Conservation (phyloP, 2,329 filamentous ascomycete genomes). For the Tolypocladium ovalisporum region DNA sequence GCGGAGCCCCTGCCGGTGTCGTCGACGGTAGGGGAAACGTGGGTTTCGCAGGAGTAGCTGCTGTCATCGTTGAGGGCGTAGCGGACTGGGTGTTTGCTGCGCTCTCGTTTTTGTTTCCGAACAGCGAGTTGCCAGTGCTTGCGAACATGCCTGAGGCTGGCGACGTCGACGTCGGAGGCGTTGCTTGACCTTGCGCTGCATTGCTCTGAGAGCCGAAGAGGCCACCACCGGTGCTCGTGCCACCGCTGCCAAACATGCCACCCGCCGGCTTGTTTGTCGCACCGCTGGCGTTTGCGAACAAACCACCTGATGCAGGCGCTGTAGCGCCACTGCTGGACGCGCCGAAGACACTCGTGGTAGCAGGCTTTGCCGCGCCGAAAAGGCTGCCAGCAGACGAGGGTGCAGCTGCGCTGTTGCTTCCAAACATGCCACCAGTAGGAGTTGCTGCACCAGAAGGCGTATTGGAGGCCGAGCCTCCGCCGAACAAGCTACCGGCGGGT, state of each 20-base stretch:
- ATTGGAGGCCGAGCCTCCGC: slow-evolving; percentile 5
- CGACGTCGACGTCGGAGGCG: slow-evolving; percentile 13
- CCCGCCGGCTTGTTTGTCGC: slow-evolving; percentile 13
- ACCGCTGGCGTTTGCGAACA: slow-evolving; percentile 7
- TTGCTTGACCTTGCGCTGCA: slow-evolving; percentile 7
- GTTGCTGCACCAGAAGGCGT: slow-evolving; percentile 7
- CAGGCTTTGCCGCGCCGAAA: slow-evolving; percentile 7
- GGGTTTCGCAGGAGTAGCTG: slow-evolving; percentile 33
- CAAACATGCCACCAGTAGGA: slow-evolving; percentile 9
- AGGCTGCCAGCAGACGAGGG: slow-evolving; percentile 1
- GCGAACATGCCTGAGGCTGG: slow-evolving; percentile 20
- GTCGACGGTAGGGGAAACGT: slow-evolving; percentile 38
- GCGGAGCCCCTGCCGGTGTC: slow-evolving; percentile 36
- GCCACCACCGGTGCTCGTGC: slow-evolving; percentile 3
- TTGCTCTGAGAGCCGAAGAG: slow-evolving; percentile 7
- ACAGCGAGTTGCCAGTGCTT: slow-evolving; percentile 13
- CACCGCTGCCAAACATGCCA: slow-evolving; percentile 12
- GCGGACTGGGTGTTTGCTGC: slow-evolving; percentile 4
- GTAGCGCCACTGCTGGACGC: slow-evolving; percentile 5
- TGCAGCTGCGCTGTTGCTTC: slow-evolving; percentile 1
- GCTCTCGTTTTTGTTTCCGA: slow-evolving; percentile 14
- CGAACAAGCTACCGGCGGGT: slow-evolving; percentile 20
- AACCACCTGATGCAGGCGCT: slow-evolving; percentile 2
- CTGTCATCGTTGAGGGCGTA: slow-evolving; percentile 14
- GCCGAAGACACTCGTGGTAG: slow-evolving; percentile 8